Percentiles rank a stretch among this genome's conserved stretches.
Conservation (phyloP, 768 basidiomycete genomes). For the Leucosporidium scottii region DNA sequence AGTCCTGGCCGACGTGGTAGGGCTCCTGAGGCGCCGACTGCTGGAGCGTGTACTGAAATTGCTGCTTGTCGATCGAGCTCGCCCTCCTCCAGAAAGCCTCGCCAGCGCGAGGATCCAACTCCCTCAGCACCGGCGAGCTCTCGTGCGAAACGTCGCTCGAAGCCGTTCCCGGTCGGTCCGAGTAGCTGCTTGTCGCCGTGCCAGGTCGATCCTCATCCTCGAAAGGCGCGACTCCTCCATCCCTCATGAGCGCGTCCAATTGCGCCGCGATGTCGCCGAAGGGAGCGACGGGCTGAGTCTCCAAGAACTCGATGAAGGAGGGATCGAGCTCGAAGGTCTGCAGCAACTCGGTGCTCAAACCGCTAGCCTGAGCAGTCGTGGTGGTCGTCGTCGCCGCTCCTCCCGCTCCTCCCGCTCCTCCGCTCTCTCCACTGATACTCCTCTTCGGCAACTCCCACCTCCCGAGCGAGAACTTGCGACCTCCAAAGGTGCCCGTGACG, state of each 20-base stretch:
- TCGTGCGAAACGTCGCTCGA: not conserved
- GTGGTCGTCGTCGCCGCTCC: slow-evolving; percentile 21
- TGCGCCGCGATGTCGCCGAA: too few species aligned
- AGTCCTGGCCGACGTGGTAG: slow-evolving; percentile 21
- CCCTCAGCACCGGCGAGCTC: not conserved
- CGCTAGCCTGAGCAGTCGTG: too few species aligned
- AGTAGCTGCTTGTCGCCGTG: not conserved
- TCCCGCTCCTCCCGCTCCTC: not conserved
- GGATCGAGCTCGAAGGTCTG: too few species aligned
- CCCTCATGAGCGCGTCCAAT: too few species aligned
- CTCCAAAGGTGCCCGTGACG: slow-evolving; percentile 6
- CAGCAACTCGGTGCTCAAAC: too few species aligned
- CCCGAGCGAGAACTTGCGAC: slow-evolving; percentile 27
- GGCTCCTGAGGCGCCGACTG: slow-evolving; percentile 10
- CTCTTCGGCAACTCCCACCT: slow-evolving; percentile 15
- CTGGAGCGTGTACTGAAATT: slow-evolving; percentile 1
- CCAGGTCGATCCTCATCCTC: not conserved
- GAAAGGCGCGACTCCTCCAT: too few species aligned
- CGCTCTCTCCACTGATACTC: not conserved
- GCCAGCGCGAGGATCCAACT: not conserved
- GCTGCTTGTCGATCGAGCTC: slow-evolving; percentile 17
- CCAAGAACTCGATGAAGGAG: too few species aligned
- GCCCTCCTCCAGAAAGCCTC: slow-evolving; percentile 4
- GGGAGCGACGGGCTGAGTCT: too few species aligned
- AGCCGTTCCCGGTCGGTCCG: not conserved